Percentiles rank a stretch among this genome's conserved stretches.
These are phyloP conservation scores for Nephelium lappaceum DNA, from an alignment of 345 rosid genomes.

Conservation along the genomic window DNA sequence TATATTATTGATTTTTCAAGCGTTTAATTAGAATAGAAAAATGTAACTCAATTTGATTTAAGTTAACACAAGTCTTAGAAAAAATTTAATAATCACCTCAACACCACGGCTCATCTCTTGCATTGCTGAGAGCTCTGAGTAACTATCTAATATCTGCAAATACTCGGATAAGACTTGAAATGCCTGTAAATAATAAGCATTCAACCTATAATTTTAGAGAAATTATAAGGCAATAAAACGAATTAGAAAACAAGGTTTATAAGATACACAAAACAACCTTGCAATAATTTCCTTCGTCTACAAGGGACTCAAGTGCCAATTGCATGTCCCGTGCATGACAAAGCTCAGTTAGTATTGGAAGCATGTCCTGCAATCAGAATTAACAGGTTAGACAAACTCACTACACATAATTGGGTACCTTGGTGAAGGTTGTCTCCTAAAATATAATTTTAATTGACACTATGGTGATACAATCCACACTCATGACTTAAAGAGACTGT, in stretches of 20 bases:
- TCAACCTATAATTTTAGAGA: conserved; percentile 23
- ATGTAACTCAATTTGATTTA: background rate
- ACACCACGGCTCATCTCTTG: conserved; percentile 97
- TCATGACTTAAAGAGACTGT: too few species aligned
- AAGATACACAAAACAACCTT: conserved; percentile 52
- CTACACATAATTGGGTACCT: background rate
- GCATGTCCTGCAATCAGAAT: conserved; percentile 67
- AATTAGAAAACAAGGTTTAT: conserved; percentile 3
- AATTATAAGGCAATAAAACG: conserved; percentile 12
- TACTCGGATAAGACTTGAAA: conserved; percentile 97
- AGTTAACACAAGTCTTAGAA: conserved; percentile 11
- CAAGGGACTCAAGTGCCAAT: conserved; percentile 79
- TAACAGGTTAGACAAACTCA: background rate
- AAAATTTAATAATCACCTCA: conserved; percentile 61
- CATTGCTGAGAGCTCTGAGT: conserved; percentile 78
- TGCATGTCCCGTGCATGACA: conserved; percentile 81
- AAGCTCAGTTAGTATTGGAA: conserved; percentile 81
- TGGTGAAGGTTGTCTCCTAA: background rate
- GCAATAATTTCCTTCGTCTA: conserved; percentile 89
- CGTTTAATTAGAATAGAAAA: background rate
- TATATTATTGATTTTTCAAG: background rate
- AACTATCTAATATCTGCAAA: conserved; percentile 90
- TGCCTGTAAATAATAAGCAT: conserved; percentile 58
- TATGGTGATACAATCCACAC: background rate
- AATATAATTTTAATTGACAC: background rate